Percentiles rank a stretch among this genome's conserved stretches.
Conservation (phyloP, 1,284 basidiomycete genomes). For the Sanghuangporus sanghuang region DNA sequence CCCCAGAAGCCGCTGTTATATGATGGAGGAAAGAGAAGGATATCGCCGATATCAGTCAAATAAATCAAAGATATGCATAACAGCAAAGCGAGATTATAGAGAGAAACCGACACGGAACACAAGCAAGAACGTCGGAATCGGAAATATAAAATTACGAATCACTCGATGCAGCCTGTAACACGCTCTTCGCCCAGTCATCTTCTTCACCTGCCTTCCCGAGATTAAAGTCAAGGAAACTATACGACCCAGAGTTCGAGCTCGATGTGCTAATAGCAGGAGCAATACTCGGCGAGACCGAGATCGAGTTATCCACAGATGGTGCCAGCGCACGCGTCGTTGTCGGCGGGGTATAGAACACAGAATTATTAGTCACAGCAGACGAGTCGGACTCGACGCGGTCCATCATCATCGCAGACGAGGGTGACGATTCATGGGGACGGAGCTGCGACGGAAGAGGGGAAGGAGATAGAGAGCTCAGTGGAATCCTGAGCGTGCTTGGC, state of each 20-base stretch:
- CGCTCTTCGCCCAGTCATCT: slow-evolving; percentile 17
- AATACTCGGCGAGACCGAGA: slow-evolving; percentile 1
- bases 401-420: neutral
- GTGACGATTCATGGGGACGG: neutral
- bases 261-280: neutral
- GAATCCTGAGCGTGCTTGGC: neutral
- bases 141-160: neutral
- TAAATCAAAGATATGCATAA: neutral
- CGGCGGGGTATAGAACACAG: slow-evolving; percentile 16
- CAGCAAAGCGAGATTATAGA: neutral
- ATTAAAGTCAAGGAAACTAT: slow-evolving; percentile 16
- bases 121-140: neutral
- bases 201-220: slow-evolving; percentile 1
- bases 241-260: slow-evolving; percentile 4
- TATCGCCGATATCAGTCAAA: neutral
- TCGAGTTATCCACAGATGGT: neutral
- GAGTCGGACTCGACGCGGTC: slow-evolving; percentile 11
- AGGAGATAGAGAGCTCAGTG: neutral
- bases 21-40: neutral
- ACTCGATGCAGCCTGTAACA: slow-evolving; percentile 9
- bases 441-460: neutral
- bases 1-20: neutral
- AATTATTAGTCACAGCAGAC: slow-evolving; percentile 10
- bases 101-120: neutral
- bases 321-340: slow-evolving; percentile 9